Evolutionary conservation across 345 rosid genomes (phyloP).

Genomic region (Lepidium aucheri): DNA sequence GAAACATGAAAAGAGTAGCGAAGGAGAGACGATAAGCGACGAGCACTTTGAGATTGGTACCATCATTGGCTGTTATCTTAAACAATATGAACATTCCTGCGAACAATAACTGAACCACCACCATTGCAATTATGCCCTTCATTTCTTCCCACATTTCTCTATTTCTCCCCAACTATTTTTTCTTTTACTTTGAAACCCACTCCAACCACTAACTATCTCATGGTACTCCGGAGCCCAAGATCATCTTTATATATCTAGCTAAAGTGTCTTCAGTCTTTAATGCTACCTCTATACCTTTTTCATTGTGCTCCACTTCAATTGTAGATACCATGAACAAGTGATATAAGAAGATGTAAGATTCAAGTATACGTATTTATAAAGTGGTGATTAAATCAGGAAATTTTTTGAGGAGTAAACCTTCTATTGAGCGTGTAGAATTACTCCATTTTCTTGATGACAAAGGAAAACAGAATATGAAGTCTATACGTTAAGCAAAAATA

Average conservation of each 20-base stretch:
- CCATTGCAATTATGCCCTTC: constrained; percentile 24
- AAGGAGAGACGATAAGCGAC: constrained; percentile 34
- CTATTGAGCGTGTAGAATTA: too few relatives aligned
- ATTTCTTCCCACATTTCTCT: constrained; percentile 15
- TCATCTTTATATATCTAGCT: constrained; percentile 7
- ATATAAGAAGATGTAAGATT: background rate
- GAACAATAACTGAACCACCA: constrained; percentile 21
- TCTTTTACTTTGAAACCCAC: background rate
- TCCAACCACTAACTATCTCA: background rate
- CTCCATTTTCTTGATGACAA: background rate
- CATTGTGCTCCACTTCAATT: constrained; percentile 16
- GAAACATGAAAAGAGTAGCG: constrained; percentile 27
- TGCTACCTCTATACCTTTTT: background rate
- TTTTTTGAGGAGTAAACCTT: background rate
- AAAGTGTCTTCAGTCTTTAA: background rate
- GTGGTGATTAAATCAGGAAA: background rate
- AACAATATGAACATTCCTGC: constrained; percentile 33
- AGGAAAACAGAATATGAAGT: background rate
- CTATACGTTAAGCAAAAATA: constrained; percentile 1
- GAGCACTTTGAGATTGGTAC: constrained; percentile 26
- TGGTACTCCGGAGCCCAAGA: background rate
- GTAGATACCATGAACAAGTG: background rate
- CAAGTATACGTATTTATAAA: constrained; percentile 5
- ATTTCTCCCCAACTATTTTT: background rate
- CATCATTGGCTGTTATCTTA: constrained; percentile 28